Evolutionary conservation across 2,329 filamentous ascomycete genomes (phyloP), one percentile per base, ranked within the genome.

Genomic region (Aspergillus aculeatus): DNA sequence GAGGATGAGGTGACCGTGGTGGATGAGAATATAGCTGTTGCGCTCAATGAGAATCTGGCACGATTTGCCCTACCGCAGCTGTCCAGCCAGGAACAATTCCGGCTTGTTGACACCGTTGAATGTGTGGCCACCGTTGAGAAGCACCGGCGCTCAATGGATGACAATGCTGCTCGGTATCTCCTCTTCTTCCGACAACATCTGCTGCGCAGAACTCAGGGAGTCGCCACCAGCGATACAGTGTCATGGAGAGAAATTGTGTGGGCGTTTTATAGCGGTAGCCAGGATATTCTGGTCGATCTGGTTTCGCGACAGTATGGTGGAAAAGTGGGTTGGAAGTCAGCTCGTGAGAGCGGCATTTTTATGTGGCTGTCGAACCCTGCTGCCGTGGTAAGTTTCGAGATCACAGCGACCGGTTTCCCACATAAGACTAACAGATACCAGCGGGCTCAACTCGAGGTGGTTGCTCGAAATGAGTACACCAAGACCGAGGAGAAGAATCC

Each of bases 401-500:
- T 48, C 3, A 12, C 24, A 19, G n/a, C 44, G 24, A 7, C 21
- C 29, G n/a, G 23, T 2, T 62, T 35, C 55, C 56, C 12, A 55
- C 26, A 26, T 31, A 38, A 24, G 50, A 49, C 59, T 69, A 54
- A 66, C 29, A 35, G 19, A 38, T 44, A 53, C 59, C 66, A 91
- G 88, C 86, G 83, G 73, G 76, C 84, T 0, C 91, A 97, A 70
- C 93, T 99, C 64, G 95, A 99, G 73, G 78, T 86, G n/a, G 85
- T 99, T 49, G 96, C 93, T 31, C 87, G 93, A 48, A 96, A 95
- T 64, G 92, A 98, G 71, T 99, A 98, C 75, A 92, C 91, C 16
- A 92, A 91, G 66, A 88, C 86, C 23, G 92, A 96, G 32, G 84
- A 90, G 59, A 95, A 92, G 73, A 94, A 96, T 67, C 95, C 95